Evolutionary conservation across 352 stramenopile species (phyloP).

Genomic region (Globisporangium parvum): DNA sequence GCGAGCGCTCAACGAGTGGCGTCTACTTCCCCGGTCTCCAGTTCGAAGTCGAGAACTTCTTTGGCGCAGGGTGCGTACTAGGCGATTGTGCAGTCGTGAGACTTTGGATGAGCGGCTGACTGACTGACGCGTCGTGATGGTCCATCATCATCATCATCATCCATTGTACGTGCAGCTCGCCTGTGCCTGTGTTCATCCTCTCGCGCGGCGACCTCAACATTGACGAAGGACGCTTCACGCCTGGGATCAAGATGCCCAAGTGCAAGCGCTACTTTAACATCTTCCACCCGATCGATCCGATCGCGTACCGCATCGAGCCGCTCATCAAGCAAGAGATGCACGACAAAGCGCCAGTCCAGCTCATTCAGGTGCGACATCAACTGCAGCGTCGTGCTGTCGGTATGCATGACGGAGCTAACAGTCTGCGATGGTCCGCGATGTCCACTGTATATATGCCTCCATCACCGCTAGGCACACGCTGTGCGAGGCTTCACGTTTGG

Average conservation of each 20-base stretch:
- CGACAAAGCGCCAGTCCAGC: conserved; percentile 74
- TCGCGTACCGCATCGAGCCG: conserved; percentile 88
- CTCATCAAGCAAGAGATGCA: conserved; percentile 87
- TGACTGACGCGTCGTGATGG: not conserved
- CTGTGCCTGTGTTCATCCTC: conserved; percentile 80
- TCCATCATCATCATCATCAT: too few relatives aligned
- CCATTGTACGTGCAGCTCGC: conserved; percentile 49
- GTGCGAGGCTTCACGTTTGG: conserved; percentile 59
- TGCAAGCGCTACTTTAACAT: conserved; percentile 88
- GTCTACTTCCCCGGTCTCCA: conserved; percentile 74
- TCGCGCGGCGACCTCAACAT: conserved; percentile 76
- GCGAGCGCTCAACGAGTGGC: conserved; percentile 53
- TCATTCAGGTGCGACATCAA: conserved; percentile 49
- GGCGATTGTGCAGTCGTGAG: not conserved
- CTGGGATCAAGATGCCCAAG: conserved; percentile 74
- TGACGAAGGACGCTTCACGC: conserved; percentile 62
- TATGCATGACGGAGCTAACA: too few relatives aligned
- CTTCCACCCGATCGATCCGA: conserved; percentile 89
- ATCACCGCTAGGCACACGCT: conserved; percentile 35
- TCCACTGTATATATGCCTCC: not conserved
- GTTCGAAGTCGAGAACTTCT: conserved; percentile 86
- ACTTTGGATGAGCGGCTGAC: not conserved
- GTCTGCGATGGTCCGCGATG: not conserved
- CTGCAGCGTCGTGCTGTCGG: too few relatives aligned
- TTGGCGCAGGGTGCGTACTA: conserved; percentile 56